Evolutionary conservation across 2,329 filamentous ascomycete genomes (phyloP).

Genomic region (Paecilomyces sp.): DNA sequence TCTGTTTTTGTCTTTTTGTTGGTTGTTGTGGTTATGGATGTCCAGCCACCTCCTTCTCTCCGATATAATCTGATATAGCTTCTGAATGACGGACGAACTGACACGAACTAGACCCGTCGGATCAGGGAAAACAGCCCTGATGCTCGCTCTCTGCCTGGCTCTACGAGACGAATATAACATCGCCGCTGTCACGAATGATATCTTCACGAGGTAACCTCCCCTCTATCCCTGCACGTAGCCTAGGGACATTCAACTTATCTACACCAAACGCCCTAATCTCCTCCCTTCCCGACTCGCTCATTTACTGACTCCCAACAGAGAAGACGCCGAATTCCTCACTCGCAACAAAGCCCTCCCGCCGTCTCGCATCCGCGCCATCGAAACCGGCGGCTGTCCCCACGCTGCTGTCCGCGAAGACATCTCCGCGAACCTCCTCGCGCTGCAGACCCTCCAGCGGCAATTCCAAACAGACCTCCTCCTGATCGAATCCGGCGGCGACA

Average conservation of each 20-base stretch:
- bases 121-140: constrained; percentile 93
- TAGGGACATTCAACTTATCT: too few relatives aligned
- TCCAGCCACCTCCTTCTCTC: too few relatives aligned
- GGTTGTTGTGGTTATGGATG: neutral
- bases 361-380: constrained; percentile 83
- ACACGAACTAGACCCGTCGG: constrained; percentile 67
- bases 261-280: too few relatives aligned
- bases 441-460: constrained; percentile 77
- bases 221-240: too few relatives aligned
- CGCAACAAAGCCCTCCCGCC: constrained; percentile 76
- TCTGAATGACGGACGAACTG: neutral
- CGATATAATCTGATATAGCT: neutral
- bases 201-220: constrained; percentile 65
- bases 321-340: constrained; percentile 96
- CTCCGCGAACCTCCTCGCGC: constrained; percentile 80
- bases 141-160: constrained; percentile 84
- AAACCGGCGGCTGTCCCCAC: constrained; percentile 95
- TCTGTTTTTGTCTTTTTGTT: neutral
- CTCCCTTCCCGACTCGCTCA: too few relatives aligned
- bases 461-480: constrained; percentile 79
- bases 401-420: constrained; percentile 97
- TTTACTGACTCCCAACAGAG: constrained; percentile 39
- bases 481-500: constrained; percentile 94
- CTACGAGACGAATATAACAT: constrained; percentile 77
- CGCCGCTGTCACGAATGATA: constrained; percentile 96